Percentiles rank a stretch among this genome's conserved stretches.
These are phyloP conservation scores for Urostyla sp. DNA, from an alignment of 73 alveolate genomes.

Conservation along the genomic window DNA sequence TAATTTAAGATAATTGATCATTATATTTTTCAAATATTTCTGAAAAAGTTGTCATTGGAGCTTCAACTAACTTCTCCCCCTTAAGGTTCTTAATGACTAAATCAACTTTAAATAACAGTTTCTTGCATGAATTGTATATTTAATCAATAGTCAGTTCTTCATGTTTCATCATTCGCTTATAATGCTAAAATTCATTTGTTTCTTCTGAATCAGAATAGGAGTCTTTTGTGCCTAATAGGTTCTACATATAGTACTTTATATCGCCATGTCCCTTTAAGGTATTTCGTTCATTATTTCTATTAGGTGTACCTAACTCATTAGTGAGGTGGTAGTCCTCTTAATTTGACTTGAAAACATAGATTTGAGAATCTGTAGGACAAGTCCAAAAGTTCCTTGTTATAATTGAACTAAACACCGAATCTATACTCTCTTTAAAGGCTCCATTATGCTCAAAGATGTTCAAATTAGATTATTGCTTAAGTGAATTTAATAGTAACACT, in stretches of 20 bases:
- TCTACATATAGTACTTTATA: conserved; percentile 7
- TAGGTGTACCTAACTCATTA: conserved; percentile 37
- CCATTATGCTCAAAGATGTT: neutral
- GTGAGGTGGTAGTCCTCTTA: neutral
- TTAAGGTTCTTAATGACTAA: conserved; percentile 24
- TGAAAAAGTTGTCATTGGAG: neutral
- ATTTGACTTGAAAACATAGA: conserved; percentile 29
- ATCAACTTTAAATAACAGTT: conserved; percentile 30
- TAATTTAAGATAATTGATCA: neutral
- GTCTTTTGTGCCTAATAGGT: conserved; percentile 41
- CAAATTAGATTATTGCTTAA: neutral
- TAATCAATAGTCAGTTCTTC: conserved; percentile 18
- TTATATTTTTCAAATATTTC: neutral
- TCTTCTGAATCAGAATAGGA: conserved; percentile 56
- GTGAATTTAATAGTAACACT: neutral
- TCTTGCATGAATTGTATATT: conserved; percentile 36
- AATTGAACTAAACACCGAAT: neutral
- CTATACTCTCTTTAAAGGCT: conserved; percentile 14
- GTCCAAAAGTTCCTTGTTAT: conserved; percentile 20
- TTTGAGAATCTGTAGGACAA: conserved; percentile 28
- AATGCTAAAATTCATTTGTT: neutral
- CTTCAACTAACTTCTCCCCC: conserved; percentile 27
- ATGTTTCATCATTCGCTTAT: neutral
- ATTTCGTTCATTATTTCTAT: conserved; percentile 8
- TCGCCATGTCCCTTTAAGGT: neutral